phyloP scores from a whole-genome alignment of 306 rosid genomes.

The Vigna hirtella region DNA sequence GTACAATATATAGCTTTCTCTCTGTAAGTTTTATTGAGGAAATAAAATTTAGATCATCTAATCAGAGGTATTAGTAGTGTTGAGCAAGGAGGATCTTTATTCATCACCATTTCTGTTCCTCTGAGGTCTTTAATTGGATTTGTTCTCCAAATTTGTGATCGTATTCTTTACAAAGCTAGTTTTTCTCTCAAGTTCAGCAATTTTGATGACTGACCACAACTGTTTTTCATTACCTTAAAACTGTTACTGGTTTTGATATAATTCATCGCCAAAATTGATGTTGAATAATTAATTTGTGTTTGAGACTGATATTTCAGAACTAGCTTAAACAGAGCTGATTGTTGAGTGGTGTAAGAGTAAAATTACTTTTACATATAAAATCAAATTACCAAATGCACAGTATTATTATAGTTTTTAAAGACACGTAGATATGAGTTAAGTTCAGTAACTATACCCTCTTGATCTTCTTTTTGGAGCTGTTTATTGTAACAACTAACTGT shows the following conservation, averaged over 20 bases:
- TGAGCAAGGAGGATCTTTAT: conserved; percentile 27
- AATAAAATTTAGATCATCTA: background rate
- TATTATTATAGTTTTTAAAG: background rate
- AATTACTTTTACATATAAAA: conserved; percentile 12
- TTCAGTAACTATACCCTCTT: conserved; percentile 1
- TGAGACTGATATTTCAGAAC: background rate
- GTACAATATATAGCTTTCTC: background rate
- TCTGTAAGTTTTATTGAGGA: background rate
- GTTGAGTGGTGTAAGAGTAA: background rate
- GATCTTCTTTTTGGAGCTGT: background rate
- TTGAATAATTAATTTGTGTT: conserved; percentile 6
- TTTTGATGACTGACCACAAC: conserved; percentile 6
- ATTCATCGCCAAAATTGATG: background rate
- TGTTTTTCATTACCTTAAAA: conserved; percentile 22
- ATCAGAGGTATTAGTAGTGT: conserved; percentile 1
- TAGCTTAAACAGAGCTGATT: background rate
- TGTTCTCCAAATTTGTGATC: conserved; percentile 17
- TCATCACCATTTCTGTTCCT: conserved; percentile 13
- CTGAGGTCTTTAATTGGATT: conserved; percentile 21
- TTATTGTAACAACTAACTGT: background rate
- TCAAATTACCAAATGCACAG: conserved; percentile 9
- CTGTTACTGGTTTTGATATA: conserved; percentile 7
- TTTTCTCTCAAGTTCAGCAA: conserved; percentile 9
- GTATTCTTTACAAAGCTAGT: conserved; percentile 2
- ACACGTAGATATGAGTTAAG: background rate